These are phyloP conservation scores for Phlyctochytrium bullatum DNA, from an alignment of 192 early-diverging fungal genomes.

Conservation along the genomic window DNA sequence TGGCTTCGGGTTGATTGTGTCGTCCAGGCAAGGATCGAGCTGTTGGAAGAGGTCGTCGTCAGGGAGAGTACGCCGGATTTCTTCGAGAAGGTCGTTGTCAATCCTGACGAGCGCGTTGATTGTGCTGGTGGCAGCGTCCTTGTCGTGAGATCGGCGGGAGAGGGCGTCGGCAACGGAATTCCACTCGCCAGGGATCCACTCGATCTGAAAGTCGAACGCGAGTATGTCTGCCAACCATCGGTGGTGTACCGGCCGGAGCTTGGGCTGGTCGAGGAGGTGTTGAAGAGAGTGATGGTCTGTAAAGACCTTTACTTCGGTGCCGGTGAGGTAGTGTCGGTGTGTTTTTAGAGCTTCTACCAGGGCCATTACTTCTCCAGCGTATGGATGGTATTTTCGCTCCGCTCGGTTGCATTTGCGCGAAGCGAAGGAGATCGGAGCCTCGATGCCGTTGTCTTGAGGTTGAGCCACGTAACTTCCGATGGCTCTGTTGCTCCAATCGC, in stretches of 20 bases:
- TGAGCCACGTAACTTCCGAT: conserved; percentile 17
- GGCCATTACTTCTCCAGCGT: neutral
- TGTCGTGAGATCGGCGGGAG: conserved; percentile 14
- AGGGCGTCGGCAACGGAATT: conserved; percentile 32
- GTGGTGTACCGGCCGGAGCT: neutral
- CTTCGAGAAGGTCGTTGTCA: neutral
- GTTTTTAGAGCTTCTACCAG: neutral
- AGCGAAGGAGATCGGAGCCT: conserved; percentile 6
- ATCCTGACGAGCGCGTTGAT: conserved; percentile 2
- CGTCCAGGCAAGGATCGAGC: conserved; percentile 2
- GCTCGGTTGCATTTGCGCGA: neutral
- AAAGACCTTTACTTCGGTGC: neutral
- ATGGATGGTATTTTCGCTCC: conserved; percentile 11
- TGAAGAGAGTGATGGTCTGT: conserved; percentile 5
- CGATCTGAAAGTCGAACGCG: conserved; percentile 24
- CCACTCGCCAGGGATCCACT: conserved; percentile 25
- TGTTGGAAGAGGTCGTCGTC: neutral
- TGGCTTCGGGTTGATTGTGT: neutral
- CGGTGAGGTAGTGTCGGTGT: conserved; percentile 4
- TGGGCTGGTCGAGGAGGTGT: neutral
- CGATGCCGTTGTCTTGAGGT: neutral
- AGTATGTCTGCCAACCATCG: neutral
- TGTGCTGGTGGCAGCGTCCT: neutral
- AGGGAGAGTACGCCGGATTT: neutral
- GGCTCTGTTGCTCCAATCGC: conserved; percentile 2